Conservation (phyloP, 257 asterid species). For the Avicennia marina region DNA sequence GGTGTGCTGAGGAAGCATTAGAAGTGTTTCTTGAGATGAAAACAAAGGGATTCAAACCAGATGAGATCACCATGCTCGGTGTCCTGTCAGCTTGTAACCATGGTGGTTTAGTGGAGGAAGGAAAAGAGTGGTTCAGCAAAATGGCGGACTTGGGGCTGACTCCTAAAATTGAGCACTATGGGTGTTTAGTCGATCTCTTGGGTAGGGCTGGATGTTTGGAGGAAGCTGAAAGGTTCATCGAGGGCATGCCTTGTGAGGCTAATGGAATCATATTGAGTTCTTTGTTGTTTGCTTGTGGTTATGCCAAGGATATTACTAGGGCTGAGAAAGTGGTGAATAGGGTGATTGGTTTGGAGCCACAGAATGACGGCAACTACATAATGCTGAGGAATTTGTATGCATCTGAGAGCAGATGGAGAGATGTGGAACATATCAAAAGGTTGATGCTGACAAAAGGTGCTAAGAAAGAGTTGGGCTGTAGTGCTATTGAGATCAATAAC, state of each 20-base stretch:
- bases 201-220: conserved; percentile 83
- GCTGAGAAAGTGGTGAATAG: conserved; percentile 65
- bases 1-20: conserved; percentile 69
- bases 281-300: conserved; percentile 74
- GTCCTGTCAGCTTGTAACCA: conserved; percentile 92
- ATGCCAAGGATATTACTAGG: conserved; percentile 67
- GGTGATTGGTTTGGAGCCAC: conserved; percentile 70
- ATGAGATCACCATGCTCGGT: conserved; percentile 77
- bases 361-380: conserved; percentile 73
- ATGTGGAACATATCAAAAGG: conserved; percentile 63
- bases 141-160: conserved; percentile 49
- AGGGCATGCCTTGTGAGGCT: conserved; percentile 82
- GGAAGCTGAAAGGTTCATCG: conserved; percentile 75
- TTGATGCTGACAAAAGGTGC: conserved; percentile 70
- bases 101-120: conserved; percentile 90
- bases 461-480: conserved; percentile 75
- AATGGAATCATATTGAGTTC: conserved; percentile 87
- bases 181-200: conserved; percentile 78
- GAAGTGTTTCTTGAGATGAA: conserved; percentile 59
- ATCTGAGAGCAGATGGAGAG: conserved; percentile 78
- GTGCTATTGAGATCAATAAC: conserved; percentile 65
- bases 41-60: conserved; percentile 43
- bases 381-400: conserved; percentile 91
- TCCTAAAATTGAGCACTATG: conserved; percentile 73
- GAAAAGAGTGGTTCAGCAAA: conserved; percentile 62